Percentiles rank a stretch among this genome's conserved stretches.
Conservation (phyloP, 495 filamentous ascomycete species). For the Podospora comata region DNA sequence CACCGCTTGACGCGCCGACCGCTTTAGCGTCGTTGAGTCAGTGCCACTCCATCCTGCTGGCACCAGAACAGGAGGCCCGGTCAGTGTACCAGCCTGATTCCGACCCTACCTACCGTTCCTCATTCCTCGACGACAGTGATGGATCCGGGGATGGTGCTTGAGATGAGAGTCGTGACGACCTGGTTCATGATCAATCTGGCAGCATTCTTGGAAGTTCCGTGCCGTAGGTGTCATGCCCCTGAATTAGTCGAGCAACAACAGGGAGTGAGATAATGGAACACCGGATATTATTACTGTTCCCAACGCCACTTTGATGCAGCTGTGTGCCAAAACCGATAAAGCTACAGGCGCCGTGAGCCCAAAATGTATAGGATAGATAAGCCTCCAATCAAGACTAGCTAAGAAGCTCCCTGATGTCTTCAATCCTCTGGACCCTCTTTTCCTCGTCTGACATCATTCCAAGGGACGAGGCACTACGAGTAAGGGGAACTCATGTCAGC, state of each 20-base stretch:
- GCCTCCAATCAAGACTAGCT: constrained; percentile 45
- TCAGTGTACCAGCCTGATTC: neutral
- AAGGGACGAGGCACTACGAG: constrained; percentile 74
- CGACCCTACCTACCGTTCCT: neutral
- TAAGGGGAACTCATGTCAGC: constrained; percentile 5
- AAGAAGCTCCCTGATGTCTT: constrained; percentile 90
- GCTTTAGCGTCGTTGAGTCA: neutral
- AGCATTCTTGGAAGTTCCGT: too few relatives aligned
- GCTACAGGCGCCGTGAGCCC: too few relatives aligned
- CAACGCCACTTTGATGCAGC: too few relatives aligned
- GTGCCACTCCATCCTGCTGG: neutral
- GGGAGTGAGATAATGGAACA: too few relatives aligned
- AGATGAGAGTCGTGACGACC: neutral
- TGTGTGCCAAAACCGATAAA: too few relatives aligned
- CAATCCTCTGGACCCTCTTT: constrained; percentile 82
- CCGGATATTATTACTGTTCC: too few relatives aligned
- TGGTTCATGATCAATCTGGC: neutral
- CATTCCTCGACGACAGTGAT: neutral
- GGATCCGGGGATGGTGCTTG: neutral
- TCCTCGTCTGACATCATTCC: constrained; percentile 95
- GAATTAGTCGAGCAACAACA: too few relatives aligned
- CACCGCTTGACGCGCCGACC: too few relatives aligned
- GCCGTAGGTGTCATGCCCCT: too few relatives aligned
- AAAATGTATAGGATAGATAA: neutral
- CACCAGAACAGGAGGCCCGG: neutral